Evolutionary conservation across 2,329 filamentous ascomycete species (phyloP).

Genomic region (Exophiala sideris): DNA sequence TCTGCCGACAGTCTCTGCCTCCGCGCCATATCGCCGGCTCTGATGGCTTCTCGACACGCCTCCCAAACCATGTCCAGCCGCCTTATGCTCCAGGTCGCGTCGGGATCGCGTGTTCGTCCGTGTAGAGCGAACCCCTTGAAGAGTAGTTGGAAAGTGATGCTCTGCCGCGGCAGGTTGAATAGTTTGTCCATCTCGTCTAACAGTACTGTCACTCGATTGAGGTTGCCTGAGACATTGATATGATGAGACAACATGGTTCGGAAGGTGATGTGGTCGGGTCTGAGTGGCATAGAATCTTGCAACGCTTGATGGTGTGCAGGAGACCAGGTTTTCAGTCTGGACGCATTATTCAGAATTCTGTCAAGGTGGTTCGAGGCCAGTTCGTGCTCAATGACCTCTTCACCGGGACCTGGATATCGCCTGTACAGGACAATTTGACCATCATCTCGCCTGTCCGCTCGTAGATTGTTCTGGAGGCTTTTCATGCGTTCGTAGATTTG

Average conservation of each 20-base stretch:
- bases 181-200: slow-evolving; percentile 74
- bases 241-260: slow-evolving; percentile 75
- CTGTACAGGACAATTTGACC: slow-evolving; percentile 23
- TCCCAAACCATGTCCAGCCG: slow-evolving; percentile 67
- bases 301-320: slow-evolving; percentile 57
- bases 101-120: slow-evolving; percentile 54
- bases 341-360: slow-evolving; percentile 46
- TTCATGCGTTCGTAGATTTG: slow-evolving; percentile 85
- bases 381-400: slow-evolving; percentile 38
- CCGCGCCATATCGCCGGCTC: slow-evolving; percentile 15
- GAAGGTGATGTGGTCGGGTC: slow-evolving; percentile 76
- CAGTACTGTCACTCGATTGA: slow-evolving; percentile 66
- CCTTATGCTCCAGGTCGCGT: slow-evolving; percentile 68
- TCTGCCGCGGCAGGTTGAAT: slow-evolving; percentile 66
- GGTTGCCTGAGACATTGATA: slow-evolving; percentile 64
- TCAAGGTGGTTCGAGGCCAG: slow-evolving; percentile 42
- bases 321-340: slow-evolving; percentile 45
- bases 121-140: slow-evolving; percentile 78
- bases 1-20: not conserved
- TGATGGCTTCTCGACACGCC: slow-evolving; percentile 54
- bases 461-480: slow-evolving; percentile 44
- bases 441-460: slow-evolving; percentile 36
- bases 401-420: slow-evolving; percentile 36
- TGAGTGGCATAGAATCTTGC: slow-evolving; percentile 64
- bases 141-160: slow-evolving; percentile 72